A percentile compares a stretch with the other conserved stretches of the same genome.
These are phyloP conservation scores for Dipteronia sinensis DNA, from an alignment of 345 rosid species.

Conservation along the genomic window DNA sequence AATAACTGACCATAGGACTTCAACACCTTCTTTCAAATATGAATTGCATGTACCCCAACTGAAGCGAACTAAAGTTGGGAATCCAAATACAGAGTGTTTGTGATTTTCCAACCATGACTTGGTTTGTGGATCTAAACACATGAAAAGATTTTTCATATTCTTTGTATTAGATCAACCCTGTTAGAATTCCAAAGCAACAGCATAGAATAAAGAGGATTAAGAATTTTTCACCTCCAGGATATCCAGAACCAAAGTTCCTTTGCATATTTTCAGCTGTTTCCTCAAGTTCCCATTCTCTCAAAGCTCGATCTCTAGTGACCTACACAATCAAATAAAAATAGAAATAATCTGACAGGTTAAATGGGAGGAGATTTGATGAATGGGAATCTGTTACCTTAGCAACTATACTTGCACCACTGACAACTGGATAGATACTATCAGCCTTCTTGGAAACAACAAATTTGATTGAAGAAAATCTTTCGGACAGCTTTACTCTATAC, in stretches of 20 bases:
- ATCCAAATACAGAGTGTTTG: conserved; percentile 81
- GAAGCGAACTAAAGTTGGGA: conserved; percentile 87
- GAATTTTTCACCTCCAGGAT: conserved; percentile 77
- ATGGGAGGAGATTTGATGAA: not conserved
- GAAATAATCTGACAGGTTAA: not conserved
- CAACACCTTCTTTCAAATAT: conserved; percentile 58
- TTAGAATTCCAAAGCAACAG: not conserved
- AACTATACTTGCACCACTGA: conserved; percentile 95
- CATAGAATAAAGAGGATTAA: not conserved
- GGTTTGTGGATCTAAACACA: conserved; percentile 74
- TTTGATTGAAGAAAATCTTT: conserved; percentile 78
- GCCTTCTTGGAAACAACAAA: conserved; percentile 96
- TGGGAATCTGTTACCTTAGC: conserved; percentile 69
- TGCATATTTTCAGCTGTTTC: conserved; percentile 74
- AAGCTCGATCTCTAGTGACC: conserved; percentile 94
- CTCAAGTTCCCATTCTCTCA: conserved; percentile 77
- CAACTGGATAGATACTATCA: conserved; percentile 92
- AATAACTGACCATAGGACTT: conserved; percentile 71
- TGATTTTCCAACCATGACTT: conserved; percentile 85
- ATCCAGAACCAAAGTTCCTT: conserved; percentile 91
- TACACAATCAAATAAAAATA: conserved; percentile 27
- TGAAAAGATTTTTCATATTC: conserved; percentile 24
- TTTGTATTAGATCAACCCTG: not conserved
- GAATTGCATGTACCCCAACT: conserved; percentile 96
- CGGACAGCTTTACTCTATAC: conserved; percentile 71